Evolutionary conservation across 164 flowering plant genomes (phyloP).

Genomic region (Umbilicus rupestris): DNA sequence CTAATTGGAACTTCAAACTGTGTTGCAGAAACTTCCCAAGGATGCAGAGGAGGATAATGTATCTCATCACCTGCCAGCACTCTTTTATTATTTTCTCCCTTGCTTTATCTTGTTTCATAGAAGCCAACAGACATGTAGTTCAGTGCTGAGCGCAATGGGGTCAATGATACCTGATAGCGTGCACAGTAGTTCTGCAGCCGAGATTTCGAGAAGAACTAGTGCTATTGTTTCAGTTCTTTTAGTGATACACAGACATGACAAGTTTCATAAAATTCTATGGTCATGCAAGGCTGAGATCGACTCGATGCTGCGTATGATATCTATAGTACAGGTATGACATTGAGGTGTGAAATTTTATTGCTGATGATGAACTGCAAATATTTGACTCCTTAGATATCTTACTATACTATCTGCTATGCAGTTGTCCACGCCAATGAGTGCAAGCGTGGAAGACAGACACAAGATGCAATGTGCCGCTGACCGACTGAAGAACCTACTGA

Average conservation of each 20-base stretch:
- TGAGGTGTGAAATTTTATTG: neutral
- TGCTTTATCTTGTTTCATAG: slow-evolving; percentile 30
- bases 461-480: neutral
- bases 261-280: slow-evolving; percentile 27
- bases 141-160: slow-evolving; percentile 38
- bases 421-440: neutral
- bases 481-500: neutral
- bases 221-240: slow-evolving; percentile 33
- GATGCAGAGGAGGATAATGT: neutral
- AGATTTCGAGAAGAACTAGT: slow-evolving; percentile 22
- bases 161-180: slow-evolving; percentile 21
- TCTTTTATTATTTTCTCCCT: neutral
- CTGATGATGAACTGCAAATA: neutral
- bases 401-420: neutral
- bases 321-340: slow-evolving; percentile 35
- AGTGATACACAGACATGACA: slow-evolving; percentile 38
- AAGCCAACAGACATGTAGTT: slow-evolving; percentile 31
- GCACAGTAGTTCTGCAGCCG: slow-evolving; percentile 7
- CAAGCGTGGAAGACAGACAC: slow-evolving; percentile 1
- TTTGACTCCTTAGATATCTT: too few relatives aligned
- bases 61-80: neutral
- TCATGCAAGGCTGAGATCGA: slow-evolving; percentile 34
- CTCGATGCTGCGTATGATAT: slow-evolving; percentile 27
- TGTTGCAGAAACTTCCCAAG: neutral
- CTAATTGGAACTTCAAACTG: neutral